A percentile compares a stretch with the other conserved stretches of the same genome.
Evolutionary conservation across 306 rosid genomes (phyloP).

Genomic region (Rosa lucieae): DNA sequence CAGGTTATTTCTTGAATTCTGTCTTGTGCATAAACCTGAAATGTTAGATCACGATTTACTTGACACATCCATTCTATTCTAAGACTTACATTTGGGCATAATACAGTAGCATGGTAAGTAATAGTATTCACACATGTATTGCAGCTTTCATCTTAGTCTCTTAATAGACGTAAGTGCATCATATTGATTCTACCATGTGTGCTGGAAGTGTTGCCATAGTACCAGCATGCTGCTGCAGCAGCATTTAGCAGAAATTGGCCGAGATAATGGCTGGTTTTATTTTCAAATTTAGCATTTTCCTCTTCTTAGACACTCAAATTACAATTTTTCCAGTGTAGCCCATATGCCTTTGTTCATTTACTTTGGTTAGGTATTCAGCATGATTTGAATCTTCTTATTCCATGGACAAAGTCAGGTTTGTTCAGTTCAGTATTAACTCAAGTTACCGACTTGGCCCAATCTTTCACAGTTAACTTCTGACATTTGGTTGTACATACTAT

Average conservation of each 20-base stretch:
- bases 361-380: not conserved
- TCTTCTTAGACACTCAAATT: not conserved
- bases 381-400: not conserved
- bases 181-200: not conserved
- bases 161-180: not conserved
- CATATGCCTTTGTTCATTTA: not conserved
- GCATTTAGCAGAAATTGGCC: not conserved
- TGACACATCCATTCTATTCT: not conserved
- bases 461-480: not conserved
- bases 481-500: not conserved
- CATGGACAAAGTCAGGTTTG: not conserved
- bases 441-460: not conserved
- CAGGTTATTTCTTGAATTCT: conserved; percentile 51
- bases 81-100: not conserved
- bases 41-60: not conserved
- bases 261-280: not conserved
- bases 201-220: not conserved
- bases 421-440: not conserved
- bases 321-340: not conserved
- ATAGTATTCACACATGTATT: not conserved
- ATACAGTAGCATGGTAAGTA: not conserved
- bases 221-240: not conserved
- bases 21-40: not conserved
- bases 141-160: not conserved
- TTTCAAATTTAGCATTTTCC: not conserved